phyloP scores from a whole-genome alignment of 805 yeast species.

The Cyberlindnera americana region DNA sequence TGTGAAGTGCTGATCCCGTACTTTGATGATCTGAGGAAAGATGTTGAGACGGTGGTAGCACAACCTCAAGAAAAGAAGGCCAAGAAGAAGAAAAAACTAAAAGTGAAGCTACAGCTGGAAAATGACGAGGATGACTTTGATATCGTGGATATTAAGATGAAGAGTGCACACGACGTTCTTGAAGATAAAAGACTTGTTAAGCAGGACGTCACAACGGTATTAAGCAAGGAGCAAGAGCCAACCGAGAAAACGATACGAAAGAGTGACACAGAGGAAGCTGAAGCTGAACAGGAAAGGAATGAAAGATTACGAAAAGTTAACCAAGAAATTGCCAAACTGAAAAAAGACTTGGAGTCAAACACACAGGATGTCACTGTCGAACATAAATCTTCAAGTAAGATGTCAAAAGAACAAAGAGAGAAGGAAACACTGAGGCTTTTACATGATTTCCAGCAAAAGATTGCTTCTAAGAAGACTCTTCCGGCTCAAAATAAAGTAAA shows the following conservation, averaged over 20 bases:
- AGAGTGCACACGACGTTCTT: constrained; percentile 39
- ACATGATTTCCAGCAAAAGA: constrained; percentile 26
- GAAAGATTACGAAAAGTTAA: neutral
- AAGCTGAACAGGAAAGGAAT: neutral
- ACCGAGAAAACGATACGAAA: neutral
- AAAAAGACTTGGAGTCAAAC: neutral
- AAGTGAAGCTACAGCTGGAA: constrained; percentile 32
- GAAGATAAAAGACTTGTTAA: constrained; percentile 26
- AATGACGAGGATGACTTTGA: constrained; percentile 20
- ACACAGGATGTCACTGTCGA: constrained; percentile 1
- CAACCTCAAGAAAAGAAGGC: constrained; percentile 6
- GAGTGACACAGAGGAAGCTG: too few species aligned
- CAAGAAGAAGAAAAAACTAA: constrained; percentile 30
- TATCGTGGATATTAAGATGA: constrained; percentile 35
- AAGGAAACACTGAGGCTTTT: constrained; percentile 27
- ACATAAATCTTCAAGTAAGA: neutral
- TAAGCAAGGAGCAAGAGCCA: neutral
- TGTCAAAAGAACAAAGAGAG: constrained; percentile 23
- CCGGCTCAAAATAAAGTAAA: neutral
- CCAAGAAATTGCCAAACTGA: constrained; percentile 4
- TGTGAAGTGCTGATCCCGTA: constrained; percentile 43
- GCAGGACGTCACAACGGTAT: neutral
- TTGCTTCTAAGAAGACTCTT: constrained; percentile 1
- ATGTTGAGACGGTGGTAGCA: constrained; percentile 5
- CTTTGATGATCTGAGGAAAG: constrained; percentile 40